Evolutionary conservation across 129 eudicot species (phyloP).

Genomic region (Smallanthus sonchifolius): DNA sequence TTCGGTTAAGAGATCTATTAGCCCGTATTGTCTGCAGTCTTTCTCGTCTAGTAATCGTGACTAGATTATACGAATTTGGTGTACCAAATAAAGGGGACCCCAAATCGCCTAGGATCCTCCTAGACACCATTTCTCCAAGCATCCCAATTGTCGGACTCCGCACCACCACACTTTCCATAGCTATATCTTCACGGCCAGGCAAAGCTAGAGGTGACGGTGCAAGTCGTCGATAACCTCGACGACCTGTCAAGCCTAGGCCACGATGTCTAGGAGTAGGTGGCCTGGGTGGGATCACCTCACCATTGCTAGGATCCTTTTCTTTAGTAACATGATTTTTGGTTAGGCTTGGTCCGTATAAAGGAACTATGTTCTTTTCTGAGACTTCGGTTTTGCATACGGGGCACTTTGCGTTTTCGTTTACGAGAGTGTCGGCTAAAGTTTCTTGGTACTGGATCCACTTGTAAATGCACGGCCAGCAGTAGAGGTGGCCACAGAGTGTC

Average conservation of each 20-base stretch:
- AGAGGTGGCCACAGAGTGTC: slow-evolving; percentile 37
- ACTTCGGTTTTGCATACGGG: slow-evolving; percentile 34
- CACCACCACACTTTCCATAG: slow-evolving; percentile 1
- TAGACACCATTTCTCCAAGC: slow-evolving; percentile 57
- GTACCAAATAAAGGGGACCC: slow-evolving; percentile 46
- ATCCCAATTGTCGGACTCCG: slow-evolving; percentile 43
- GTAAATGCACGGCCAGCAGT: slow-evolving; percentile 41
- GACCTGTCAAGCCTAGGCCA: slow-evolving; percentile 10
- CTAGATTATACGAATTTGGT: slow-evolving; percentile 45
- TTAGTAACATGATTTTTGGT: neutral
- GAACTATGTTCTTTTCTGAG: slow-evolving; percentile 26
- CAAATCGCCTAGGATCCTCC: slow-evolving; percentile 57
- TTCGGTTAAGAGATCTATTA: slow-evolving; percentile 63
- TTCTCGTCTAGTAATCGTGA: slow-evolving; percentile 34
- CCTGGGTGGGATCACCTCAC: slow-evolving; percentile 11
- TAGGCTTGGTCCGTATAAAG: slow-evolving; percentile 25
- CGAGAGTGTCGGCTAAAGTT: slow-evolving; percentile 8
- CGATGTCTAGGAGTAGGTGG: slow-evolving; percentile 17
- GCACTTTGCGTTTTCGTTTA: slow-evolving; percentile 15
- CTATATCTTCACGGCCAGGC: slow-evolving; percentile 6
- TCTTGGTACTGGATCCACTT: slow-evolving; percentile 25
- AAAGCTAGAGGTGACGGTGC: slow-evolving; percentile 26
- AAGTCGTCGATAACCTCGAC: slow-evolving; percentile 17
- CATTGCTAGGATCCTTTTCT: neutral
- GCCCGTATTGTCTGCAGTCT: slow-evolving; percentile 45